Base-by-base conservation (phyloP, 768 basidiomycete species). In the Russula ochroleuca region DNA sequence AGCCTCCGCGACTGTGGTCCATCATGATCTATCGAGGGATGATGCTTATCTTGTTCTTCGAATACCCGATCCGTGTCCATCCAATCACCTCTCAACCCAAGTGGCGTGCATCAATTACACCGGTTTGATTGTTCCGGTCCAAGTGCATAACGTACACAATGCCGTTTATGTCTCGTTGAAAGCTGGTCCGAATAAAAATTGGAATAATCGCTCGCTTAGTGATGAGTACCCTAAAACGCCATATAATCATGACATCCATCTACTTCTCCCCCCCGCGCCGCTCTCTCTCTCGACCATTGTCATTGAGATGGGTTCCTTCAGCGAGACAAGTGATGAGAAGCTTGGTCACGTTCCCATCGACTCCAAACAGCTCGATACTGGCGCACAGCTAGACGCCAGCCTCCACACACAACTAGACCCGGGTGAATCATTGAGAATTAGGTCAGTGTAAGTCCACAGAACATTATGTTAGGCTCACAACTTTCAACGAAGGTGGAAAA, bases 341-440 rank as follows among this genome's bases (percentile, higher is more conserved):
- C 40, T 11, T 3, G 28, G 35, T 28, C 56, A 50, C 45, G 70
- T 81, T 28, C 71, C 76, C n/a, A 72, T 81, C 14, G 78, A 80
- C 5, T 73, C 76, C 50, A 78, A 74, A 62, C 79, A 84, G 57
- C 78, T 86, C 6, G 87, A 88, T 69, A 84, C 85, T 4, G 87
- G 80, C 28, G 87, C 86, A 31, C 79, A 79, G 66, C 73, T 88
- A 31, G 79, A 79, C 17, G 78, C 81, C 13, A 81, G 81, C 10
- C 70, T 78, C 14, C 70, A 76, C 4, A 70, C 50, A 9, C 75
- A 75, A 37, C 66, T 88, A 37, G 83, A 85, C 63, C 81, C 83
- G 3, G 74, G 63, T 5, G 86, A 87, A 70, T 79, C 80, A 0
- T 51, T 72, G 31, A 76, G 83, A 52, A 74, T 88, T 56, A 76